Conservation (phyloP, 1,139 yeast genomes). For the Saccharomyces hybrid region DNA sequence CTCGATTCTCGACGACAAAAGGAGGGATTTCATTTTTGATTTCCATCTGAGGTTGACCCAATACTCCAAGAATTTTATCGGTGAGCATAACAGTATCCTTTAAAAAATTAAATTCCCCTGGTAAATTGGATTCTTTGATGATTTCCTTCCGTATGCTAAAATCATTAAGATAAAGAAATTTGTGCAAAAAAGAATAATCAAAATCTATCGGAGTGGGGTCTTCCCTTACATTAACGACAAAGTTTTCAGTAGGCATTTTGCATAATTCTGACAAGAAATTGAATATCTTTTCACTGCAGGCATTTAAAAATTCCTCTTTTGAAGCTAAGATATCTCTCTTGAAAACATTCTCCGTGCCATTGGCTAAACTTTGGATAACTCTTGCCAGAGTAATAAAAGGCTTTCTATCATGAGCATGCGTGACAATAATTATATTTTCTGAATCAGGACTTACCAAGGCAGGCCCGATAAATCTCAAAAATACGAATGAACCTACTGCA, state of each 20-base stretch:
- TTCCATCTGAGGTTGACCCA: constrained; percentile 40
- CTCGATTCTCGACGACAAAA: constrained; percentile 42
- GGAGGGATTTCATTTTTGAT: constrained; percentile 50
- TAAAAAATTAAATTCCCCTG: constrained; percentile 20
- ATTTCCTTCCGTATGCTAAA: constrained; percentile 42
- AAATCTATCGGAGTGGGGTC: constrained; percentile 19
- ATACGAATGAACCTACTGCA: constrained; percentile 84
- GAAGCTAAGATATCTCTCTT: constrained; percentile 52
- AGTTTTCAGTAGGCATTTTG: constrained; percentile 11
- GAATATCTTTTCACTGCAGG: constrained; percentile 40
- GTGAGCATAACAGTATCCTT: constrained; percentile 20
- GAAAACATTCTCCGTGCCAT: constrained; percentile 55
- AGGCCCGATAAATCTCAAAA: constrained; percentile 80
- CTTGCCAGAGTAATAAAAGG: constrained; percentile 77
- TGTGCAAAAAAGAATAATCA: constrained; percentile 57
- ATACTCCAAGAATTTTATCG: constrained; percentile 30
- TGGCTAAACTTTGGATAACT: constrained; percentile 80
- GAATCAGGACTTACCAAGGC: constrained; percentile 87
- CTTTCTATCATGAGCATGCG: constrained; percentile 49
- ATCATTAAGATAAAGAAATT: constrained; percentile 58
- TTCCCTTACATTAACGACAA: constrained; percentile 13
- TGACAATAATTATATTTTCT: constrained; percentile 38
- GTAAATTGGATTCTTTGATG: constrained; percentile 24
- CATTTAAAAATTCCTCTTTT: constrained; percentile 39
- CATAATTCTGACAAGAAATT: constrained; percentile 39